Base-by-base conservation (phyloP, 345 rosid genomes). In the Boechera retrofracta region DNA sequence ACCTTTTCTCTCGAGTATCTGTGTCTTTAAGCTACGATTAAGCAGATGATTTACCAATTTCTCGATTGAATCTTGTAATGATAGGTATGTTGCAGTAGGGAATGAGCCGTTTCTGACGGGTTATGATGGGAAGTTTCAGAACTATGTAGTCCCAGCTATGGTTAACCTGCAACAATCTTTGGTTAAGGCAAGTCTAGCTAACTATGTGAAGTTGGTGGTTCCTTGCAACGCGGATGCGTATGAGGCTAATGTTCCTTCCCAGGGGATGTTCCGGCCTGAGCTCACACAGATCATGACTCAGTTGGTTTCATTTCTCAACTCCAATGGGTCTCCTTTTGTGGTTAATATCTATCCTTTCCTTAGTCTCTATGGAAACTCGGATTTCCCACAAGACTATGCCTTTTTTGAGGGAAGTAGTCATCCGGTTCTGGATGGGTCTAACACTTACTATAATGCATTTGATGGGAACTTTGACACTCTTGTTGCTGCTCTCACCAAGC, bases 191-290 rank as follows among this genome's bases (percentile, higher is more conserved):
- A 95, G 89, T 86, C 99, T 92, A 59, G 97, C 96, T 55, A 81
- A 90, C 71, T 85, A 85, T 28, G 87, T 92, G 31, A 91, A 89
- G 90, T 67, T 92, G 53, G 98, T 89, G 18, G 99, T 92, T 74
- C 99, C 98, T 73, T 92, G 98, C 72, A 95, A 95, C 72, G 99
- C 98, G 4, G 98, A 95, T 82, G 98, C 99, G 32, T 95, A 95
- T 48, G 94, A 87, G 79, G 83, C 96, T 6, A 60, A 85, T 47
- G 80, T 91, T 66, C 99, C 99, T 66, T 95, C 98, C 6, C 96
- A 90, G 73, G 99, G 99, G 44, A 81, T 89, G 58, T 92, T 95
- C 78, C 87, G 98, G 58, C 87, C 97, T 18, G 97, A 95, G 51
- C 90, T 95, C 31, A 84, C 90, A 28, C 88, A 89, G 72, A 93